Evolutionary conservation across 2,329 filamentous ascomycete genomes (phyloP).

Genomic region (Geosmithia morbida): DNA sequence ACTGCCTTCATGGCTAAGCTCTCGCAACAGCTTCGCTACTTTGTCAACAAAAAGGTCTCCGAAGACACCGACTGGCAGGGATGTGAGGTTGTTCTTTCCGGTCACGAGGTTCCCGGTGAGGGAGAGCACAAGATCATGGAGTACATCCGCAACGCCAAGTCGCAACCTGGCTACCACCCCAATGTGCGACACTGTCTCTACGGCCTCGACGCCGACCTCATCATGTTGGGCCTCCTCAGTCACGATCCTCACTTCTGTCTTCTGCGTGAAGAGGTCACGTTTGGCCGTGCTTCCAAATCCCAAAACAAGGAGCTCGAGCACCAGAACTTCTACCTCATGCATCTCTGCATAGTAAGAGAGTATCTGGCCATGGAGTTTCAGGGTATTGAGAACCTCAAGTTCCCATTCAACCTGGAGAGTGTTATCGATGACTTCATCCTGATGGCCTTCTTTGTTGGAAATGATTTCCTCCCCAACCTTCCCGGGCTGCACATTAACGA

Average conservation of each 20-base stretch:
- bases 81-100: slow-evolving; percentile 89
- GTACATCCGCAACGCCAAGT: slow-evolving; percentile 95
- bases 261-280: slow-evolving; percentile 93
- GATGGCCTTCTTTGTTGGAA: slow-evolving; percentile 98
- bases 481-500: slow-evolving; percentile 97
- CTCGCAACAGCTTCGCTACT: slow-evolving; percentile 89
- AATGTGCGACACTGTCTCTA: slow-evolving; percentile 96
- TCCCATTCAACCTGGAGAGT: slow-evolving; percentile 84
- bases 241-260: slow-evolving; percentile 98
- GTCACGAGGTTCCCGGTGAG: slow-evolving; percentile 94
- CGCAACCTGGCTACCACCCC: slow-evolving; percentile 80
- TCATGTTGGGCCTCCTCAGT: slow-evolving; percentile 94
- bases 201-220: slow-evolving; percentile 90
- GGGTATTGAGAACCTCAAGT: slow-evolving; percentile 65
- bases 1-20: slow-evolving; percentile 98
- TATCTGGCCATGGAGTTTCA: slow-evolving; percentile 96
- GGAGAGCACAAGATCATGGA: slow-evolving; percentile 99
- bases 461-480: slow-evolving; percentile 95
- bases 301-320: slow-evolving; percentile 90
- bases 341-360: slow-evolving; percentile 93
- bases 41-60: slow-evolving; percentile 96
- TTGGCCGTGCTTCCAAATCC: slow-evolving; percentile 72
- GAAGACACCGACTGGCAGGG: slow-evolving; percentile 97
- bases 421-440: slow-evolving; percentile 99
- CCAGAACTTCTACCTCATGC: slow-evolving; percentile 96